Percentiles rank a stretch among this genome's conserved stretches.
phyloP scores from a whole-genome alignment of 176 grass and related monocot species.

The Oryza meridionalis region DNA sequence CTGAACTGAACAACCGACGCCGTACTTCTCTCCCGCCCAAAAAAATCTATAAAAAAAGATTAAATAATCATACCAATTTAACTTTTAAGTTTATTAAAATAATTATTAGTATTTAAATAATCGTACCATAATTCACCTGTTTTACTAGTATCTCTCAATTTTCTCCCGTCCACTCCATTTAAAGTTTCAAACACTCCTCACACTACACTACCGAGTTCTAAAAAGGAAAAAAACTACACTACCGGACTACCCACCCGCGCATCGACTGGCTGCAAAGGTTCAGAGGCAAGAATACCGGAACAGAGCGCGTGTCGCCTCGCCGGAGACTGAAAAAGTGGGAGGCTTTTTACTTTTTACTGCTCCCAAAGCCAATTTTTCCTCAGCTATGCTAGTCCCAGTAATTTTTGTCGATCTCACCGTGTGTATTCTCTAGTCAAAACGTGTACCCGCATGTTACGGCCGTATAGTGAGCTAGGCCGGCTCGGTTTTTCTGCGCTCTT shows the following conservation, averaged over 20 bases:
- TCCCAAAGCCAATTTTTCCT: slow-evolving; percentile 19
- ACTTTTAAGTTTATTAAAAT: no score
- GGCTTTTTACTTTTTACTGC: not conserved
- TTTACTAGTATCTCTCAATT: no score
- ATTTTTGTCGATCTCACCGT: not conserved
- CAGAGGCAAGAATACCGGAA: not conserved
- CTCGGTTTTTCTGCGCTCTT: not conserved
- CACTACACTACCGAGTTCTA: no score
- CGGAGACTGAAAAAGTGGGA: not conserved
- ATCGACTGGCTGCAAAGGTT: not conserved
- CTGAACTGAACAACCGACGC: not conserved
- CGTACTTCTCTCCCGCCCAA: no score
- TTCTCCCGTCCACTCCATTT: no score
- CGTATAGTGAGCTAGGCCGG: not conserved
- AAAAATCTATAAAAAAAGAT: no score
- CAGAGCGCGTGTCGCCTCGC: not conserved
- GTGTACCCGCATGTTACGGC: not conserved
- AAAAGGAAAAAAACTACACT: no score
- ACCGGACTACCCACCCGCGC: no score
- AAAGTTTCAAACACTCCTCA: no score
- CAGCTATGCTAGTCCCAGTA: not conserved
- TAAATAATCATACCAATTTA: no score
- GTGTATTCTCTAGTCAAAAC: not conserved
- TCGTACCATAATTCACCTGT: no score
- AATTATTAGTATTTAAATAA: no score